These are phyloP conservation scores for Acacia crassicarpa DNA, from an alignment of 306 rosid species.

Conservation along the genomic window DNA sequence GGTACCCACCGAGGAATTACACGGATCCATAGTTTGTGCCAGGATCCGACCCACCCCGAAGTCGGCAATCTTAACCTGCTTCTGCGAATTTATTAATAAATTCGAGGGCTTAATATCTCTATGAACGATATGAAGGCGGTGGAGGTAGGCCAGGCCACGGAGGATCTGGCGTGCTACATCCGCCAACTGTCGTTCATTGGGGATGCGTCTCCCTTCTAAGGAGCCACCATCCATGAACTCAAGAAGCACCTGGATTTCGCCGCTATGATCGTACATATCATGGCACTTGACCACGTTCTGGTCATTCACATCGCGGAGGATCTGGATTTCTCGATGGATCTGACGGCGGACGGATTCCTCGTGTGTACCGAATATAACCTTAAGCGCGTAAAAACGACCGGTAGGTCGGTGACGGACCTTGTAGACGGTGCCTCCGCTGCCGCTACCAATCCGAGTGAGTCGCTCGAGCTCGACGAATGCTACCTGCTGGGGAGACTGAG, in stretches of 20 bases:
- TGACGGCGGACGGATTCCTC: constrained; percentile 53
- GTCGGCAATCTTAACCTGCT: constrained; percentile 72
- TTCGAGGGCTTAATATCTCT: constrained; percentile 76
- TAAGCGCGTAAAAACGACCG: constrained; percentile 60
- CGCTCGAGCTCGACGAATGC: constrained; percentile 70
- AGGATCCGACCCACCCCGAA: constrained; percentile 63
- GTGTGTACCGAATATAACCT: constrained; percentile 75
- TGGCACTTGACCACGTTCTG: constrained; percentile 71
- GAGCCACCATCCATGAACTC: constrained; percentile 73
- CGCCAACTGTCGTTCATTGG: constrained; percentile 43
- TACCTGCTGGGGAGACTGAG: constrained; percentile 33
- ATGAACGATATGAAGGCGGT: constrained; percentile 62
- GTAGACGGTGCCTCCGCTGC: constrained; percentile 91
- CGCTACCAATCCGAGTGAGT: constrained; percentile 80
- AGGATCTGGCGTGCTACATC: constrained; percentile 61
- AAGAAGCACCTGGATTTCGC: constrained; percentile 69
- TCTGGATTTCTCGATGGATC: constrained; percentile 72
- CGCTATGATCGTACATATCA: constrained; percentile 85
- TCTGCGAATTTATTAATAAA: constrained; percentile 50
- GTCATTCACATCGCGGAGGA: constrained; percentile 68
- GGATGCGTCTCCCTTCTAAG: constrained; percentile 50
- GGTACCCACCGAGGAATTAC: constrained; percentile 66
- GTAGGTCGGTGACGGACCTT: constrained; percentile 67
- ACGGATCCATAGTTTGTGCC: constrained; percentile 70
- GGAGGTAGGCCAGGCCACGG: constrained; percentile 62